Evolutionary conservation across 2,329 filamentous ascomycete genomes (phyloP).

Genomic region (Aspergillus sp.): DNA sequence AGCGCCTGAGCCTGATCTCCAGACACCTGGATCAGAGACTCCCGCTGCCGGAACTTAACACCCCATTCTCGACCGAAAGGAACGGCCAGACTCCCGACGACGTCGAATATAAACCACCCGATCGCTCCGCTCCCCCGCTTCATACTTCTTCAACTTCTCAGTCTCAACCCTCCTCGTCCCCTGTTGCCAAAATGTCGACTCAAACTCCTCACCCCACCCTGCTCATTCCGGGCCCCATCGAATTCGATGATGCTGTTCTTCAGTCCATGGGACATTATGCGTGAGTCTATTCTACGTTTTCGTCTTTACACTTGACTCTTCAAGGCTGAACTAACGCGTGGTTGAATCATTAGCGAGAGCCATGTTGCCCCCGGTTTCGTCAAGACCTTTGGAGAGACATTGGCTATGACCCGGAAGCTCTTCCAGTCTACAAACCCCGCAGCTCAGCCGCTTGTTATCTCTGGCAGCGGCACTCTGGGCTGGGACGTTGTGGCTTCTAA

Average conservation of each 20-base stretch:
- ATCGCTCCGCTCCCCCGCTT: constrained; percentile 24
- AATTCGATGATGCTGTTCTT: constrained; percentile 96
- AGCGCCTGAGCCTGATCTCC: constrained; percentile 60
- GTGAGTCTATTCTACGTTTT: constrained; percentile 26
- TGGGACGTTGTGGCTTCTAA: constrained; percentile 98
- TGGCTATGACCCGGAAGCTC: constrained; percentile 84
- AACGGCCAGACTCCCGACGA: constrained; percentile 53
- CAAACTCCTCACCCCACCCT: constrained; percentile 68
- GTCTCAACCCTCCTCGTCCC: constrained; percentile 18
- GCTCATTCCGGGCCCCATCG: constrained; percentile 95
- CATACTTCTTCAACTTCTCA: constrained; percentile 7
- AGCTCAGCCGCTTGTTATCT: constrained; percentile 89
- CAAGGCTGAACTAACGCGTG: not conserved
- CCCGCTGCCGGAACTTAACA: constrained; percentile 60
- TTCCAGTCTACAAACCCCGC: constrained; percentile 84
- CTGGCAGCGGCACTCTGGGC: constrained; percentile 90
- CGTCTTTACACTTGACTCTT: not conserved
- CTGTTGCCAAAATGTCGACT: constrained; percentile 52
- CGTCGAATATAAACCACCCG: constrained; percentile 50
- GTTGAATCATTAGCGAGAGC: constrained; percentile 66
- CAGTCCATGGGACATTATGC: constrained; percentile 91
- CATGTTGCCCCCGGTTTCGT: constrained; percentile 91
- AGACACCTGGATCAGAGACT: constrained; percentile 58
- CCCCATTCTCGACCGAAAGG: constrained; percentile 63
- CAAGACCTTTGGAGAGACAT: constrained; percentile 83